Evolutionary conservation across 257 asterid species (phyloP), one percentile per base, ranked within the genome.

Genomic region (Scutellaria barbata): DNA sequence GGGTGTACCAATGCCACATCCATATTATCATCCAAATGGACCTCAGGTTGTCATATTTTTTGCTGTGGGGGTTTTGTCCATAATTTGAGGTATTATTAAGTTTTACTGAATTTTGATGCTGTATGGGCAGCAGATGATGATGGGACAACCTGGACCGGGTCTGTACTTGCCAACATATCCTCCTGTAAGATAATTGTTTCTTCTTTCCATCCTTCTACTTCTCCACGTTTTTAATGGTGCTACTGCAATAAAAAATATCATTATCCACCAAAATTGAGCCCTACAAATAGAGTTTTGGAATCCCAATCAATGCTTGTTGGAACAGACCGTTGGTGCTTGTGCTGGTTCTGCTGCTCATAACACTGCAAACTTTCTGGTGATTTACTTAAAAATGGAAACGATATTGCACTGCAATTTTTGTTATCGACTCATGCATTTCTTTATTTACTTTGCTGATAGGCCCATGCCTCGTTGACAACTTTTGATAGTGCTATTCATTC

Each of bases 81-180:
- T 16, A 8, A 42, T 79, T 37, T 58, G 56, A 45, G 8, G 20
- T 65, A n/a, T 5, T 65, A 9, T 62, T 10, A 46, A 63, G 33
- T 64, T 60, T 63, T 64, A 61, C 57, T 48, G 65, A 39, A 61
- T 61, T 47, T 50, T 25, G 14, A 63, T 80, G 78, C 90, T 85
- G 90, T 91, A 88, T 74, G 95, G 89, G 53, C 99, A 89, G 82
- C 98, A 92, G 82, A 88, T 95, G 97, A 82, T 89, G 61, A 76
- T 90, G 47, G 92, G 99, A 74, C 98, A 95, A 68, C 94, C 90
- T 71, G 89, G 86, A 69, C 96, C 95, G 22, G 80, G 90, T 56
- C 11, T 88, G 73, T 92, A 88, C 84, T 83, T 88, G 97, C 97
- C 96, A 55, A 41, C 88, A 13, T 95, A 85, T 81, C 87, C 92